Conservation (phyloP, 1,284 basidiomycete genomes). For the Leccinum pallidistipes region DNA sequence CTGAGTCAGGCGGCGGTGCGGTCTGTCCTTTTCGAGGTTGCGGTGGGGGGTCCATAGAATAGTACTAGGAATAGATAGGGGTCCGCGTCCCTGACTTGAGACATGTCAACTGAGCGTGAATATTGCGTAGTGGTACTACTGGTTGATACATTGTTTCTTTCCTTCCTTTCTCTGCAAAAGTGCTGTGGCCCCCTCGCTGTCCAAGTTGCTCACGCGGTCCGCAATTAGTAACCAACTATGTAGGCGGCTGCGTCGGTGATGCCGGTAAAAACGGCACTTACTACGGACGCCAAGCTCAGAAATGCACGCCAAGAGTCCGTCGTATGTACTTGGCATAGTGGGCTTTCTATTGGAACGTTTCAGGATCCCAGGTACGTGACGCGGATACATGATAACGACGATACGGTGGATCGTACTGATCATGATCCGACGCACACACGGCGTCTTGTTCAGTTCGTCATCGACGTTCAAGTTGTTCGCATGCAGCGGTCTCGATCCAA, state of each 20-base stretch:
- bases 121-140: background rate
- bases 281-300: background rate
- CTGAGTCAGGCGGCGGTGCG: background rate
- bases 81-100: background rate
- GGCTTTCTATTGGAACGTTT: background rate
- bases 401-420: conserved; percentile 1
- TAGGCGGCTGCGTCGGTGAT: background rate
- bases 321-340: too few relatives aligned
- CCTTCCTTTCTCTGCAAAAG: background rate
- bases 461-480: background rate
- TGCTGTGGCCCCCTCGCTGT: background rate
- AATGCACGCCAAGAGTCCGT: background rate
- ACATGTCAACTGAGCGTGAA: background rate
- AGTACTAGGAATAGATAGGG: background rate
- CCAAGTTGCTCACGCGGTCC: background rate
- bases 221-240: background rate
- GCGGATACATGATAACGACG: background rate
- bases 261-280: background rate
- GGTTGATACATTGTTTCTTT: background rate
- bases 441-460: background rate
- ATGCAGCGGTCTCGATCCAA: background rate
- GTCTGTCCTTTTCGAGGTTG: background rate
- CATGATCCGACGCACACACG: background rate
- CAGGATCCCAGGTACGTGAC: background rate
- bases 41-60: background rate